These are phyloP conservation scores for Waltergamsia citrina DNA, from an alignment of 2,329 filamentous ascomycete genomes.

Conservation along the genomic window DNA sequence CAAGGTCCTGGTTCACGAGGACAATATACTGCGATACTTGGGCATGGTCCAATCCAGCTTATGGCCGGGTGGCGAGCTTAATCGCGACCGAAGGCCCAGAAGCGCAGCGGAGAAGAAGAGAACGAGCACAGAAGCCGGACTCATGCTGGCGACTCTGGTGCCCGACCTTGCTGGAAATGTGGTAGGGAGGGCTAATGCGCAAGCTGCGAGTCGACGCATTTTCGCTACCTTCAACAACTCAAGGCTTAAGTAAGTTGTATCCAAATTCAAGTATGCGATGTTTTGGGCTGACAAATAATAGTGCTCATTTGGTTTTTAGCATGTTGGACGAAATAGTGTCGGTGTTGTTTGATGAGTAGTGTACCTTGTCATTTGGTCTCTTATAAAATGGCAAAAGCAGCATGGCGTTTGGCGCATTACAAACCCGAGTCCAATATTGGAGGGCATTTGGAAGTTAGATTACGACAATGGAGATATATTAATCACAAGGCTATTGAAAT, in stretches of 20 bases:
- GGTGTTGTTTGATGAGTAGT: conserved; percentile 47
- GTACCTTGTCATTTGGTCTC: conserved; percentile 1
- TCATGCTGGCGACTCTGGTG: conserved; percentile 81
- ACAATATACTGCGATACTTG: conserved; percentile 69
- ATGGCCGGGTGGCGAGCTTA: conserved; percentile 65
- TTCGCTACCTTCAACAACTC: conserved; percentile 89
- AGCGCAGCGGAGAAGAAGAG: conserved; percentile 66
- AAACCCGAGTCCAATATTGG: not conserved
- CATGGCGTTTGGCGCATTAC: conserved; percentile 1
- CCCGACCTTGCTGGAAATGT: conserved; percentile 90
- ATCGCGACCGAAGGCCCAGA: conserved; percentile 42
- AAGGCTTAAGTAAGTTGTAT: conserved; percentile 65
- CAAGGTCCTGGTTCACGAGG: conserved; percentile 64
- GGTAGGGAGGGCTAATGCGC: conserved; percentile 84
- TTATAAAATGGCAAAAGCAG: not conserved
- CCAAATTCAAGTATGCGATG: not conserved
- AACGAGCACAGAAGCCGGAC: conserved; percentile 75
- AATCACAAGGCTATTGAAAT: too few species aligned
- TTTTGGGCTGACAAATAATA: conserved; percentile 15
- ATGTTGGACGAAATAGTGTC: conserved; percentile 62
- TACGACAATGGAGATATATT: too few species aligned
- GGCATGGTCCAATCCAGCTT: conserved; percentile 62
- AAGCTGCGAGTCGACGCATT: conserved; percentile 78
- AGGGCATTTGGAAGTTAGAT: too few species aligned
- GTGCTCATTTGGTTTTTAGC: conserved; percentile 60